phyloP scores from a whole-genome alignment of 148 eudicot species.

The Vaccinium darrowii region DNA sequence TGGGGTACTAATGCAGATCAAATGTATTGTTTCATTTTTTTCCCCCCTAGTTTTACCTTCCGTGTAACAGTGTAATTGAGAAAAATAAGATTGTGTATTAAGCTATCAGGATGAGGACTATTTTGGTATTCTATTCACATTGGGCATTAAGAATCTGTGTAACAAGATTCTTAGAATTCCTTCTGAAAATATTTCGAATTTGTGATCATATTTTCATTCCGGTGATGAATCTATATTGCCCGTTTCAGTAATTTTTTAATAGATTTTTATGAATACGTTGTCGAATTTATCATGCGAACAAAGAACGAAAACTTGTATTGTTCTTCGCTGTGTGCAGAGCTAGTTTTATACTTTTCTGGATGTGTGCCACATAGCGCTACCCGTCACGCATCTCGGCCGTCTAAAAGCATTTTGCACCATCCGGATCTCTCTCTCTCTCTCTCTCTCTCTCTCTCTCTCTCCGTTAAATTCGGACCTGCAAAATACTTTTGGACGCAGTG shows the following conservation, averaged over 20 bases:
- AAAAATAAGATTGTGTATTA: not conserved
- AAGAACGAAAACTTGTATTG: too few species aligned
- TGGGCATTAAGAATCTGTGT: not conserved
- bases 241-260: not conserved
- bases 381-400: too few species aligned
- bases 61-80: not conserved
- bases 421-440: too few species aligned
- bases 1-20: not conserved
- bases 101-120: not conserved
- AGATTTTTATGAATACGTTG: not conserved
- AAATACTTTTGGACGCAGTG: too few species aligned
- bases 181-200: not conserved
- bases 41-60: not conserved
- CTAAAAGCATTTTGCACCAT: too few species aligned
- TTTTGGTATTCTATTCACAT: not conserved
- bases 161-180: not conserved
- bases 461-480: too few species aligned
- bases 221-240: not conserved
- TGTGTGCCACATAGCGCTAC: too few species aligned
- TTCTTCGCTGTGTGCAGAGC: too few species aligned
- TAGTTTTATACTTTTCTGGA: too few species aligned
- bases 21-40: constrained; percentile 3
- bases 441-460: too few species aligned
- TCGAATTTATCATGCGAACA: too few species aligned
- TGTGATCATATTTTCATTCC: not conserved